Conservation (phyloP, 208 protist genomes). For the Trypanosoma theileri region DNA sequence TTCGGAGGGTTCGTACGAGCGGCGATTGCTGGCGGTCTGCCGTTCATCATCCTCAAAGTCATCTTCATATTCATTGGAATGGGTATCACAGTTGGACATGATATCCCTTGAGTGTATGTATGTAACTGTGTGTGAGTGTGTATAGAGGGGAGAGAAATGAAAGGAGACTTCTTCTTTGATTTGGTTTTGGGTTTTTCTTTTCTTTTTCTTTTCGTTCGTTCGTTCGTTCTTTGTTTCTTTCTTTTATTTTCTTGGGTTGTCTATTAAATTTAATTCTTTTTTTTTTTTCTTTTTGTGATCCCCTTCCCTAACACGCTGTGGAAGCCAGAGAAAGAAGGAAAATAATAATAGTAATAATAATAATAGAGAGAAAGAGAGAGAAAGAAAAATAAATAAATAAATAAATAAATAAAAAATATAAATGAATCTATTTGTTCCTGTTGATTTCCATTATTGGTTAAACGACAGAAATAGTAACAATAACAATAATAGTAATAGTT, state of each 20-base stretch:
- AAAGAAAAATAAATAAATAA: slow-evolving; percentile 17
- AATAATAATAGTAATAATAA: not conserved
- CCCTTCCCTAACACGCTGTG: no score
- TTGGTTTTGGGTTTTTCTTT: no score
- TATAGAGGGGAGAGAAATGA: not conserved
- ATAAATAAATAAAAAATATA: slow-evolving; percentile 2
- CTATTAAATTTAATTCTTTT: no score
- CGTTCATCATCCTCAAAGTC: slow-evolving; percentile 27
- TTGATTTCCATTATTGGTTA: not conserved
- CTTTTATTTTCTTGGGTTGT: no score
- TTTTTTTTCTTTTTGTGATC: no score
- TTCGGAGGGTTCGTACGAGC: not conserved
- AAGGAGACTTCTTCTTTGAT: no score
- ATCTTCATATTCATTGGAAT: slow-evolving; percentile 21
- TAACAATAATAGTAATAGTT: slow-evolving; percentile 10
- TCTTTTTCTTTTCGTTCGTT: no score
- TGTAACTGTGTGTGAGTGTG: no score
- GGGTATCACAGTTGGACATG: slow-evolving; percentile 13
- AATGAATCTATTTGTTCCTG: not conserved
- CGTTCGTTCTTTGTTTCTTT: no score
- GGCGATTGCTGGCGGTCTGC: not conserved
- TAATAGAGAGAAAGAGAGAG: not conserved
- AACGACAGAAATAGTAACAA: not conserved
- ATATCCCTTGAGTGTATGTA: not conserved
- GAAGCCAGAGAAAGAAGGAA: no score